Conservation (phyloP, 73 alveolate species). For the Durusdinium trenchii region DNA sequence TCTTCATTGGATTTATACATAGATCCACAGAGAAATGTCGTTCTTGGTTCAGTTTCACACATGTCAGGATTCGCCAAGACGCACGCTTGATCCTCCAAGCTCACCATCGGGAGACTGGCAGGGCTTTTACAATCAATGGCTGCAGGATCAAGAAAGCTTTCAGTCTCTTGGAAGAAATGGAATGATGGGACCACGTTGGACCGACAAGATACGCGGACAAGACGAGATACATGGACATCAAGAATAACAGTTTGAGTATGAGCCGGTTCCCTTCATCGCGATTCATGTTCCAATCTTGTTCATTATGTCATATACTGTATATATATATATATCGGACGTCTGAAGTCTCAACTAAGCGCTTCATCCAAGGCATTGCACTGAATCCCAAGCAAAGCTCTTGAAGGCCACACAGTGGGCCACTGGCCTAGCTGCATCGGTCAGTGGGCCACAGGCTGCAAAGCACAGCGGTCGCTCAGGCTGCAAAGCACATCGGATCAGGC, state of each 20-base stretch:
- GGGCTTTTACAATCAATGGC: constrained; percentile 12
- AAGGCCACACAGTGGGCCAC: constrained; percentile 26
- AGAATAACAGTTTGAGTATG: too few species aligned
- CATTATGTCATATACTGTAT: too few species aligned
- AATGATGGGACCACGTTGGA: too few species aligned
- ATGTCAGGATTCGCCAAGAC: neutral
- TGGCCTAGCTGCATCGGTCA: neutral
- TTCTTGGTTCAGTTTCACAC: neutral
- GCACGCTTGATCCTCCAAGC: neutral
- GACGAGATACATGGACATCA: too few species aligned
- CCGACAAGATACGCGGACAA: too few species aligned
- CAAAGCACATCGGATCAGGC: constrained; percentile 57
- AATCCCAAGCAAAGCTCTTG: constrained; percentile 25
- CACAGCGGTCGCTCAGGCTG: neutral
- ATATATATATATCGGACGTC: too few species aligned
- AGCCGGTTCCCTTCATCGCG: too few species aligned
- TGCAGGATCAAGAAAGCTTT: constrained; percentile 37
- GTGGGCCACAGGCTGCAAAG: neutral
- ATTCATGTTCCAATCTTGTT: too few species aligned
- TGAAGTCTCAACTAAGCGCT: too few species aligned
- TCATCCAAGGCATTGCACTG: neutral
- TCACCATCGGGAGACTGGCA: neutral
- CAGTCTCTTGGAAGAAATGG: constrained; percentile 7
- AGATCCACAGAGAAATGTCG: neutral
- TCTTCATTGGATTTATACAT: too few species aligned